Evolutionary conservation across 192 early-diverging fungal genomes (phyloP).

Genomic region (Obelidium mucronatum): DNA sequence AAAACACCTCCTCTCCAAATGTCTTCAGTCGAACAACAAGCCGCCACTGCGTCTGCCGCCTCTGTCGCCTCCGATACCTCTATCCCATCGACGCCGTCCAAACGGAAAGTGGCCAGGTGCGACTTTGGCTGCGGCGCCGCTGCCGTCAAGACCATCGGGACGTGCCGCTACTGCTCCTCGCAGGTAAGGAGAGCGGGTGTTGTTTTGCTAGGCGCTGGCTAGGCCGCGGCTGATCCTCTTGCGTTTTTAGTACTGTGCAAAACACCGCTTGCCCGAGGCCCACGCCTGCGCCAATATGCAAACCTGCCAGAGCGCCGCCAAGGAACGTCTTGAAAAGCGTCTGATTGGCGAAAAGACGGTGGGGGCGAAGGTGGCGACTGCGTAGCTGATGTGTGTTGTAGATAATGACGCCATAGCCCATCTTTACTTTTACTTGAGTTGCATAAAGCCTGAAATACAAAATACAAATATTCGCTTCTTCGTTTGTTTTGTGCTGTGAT

Average conservation of each 20-base stretch:
- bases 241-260: constrained; percentile 64
- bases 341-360: constrained; percentile 75
- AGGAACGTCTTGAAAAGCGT: constrained; percentile 63
- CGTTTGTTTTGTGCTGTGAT: too few relatives aligned
- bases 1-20: neutral
- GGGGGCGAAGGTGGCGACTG: constrained; percentile 69
- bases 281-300: constrained; percentile 75
- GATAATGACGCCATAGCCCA: too few relatives aligned
- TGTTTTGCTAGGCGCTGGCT: constrained; percentile 10
- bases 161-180: constrained; percentile 66
- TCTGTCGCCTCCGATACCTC: constrained; percentile 48
- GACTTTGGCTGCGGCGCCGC: constrained; percentile 38
- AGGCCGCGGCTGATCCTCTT: too few relatives aligned
- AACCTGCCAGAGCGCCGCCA: constrained; percentile 65
- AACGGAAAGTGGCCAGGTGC: constrained; percentile 31
- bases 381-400: neutral
- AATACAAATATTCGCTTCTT: too few relatives aligned
- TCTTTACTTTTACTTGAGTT: too few relatives aligned
- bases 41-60: constrained; percentile 10
- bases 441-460: too few relatives aligned
- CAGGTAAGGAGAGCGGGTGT: neutral
- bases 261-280: constrained; percentile 77
- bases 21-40: neutral
- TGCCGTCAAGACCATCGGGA: constrained; percentile 73
- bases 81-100: constrained; percentile 16